Conservation (phyloP, 2,329 filamentous ascomycete genomes). For the Davidsoniella eucalypti region DNA sequence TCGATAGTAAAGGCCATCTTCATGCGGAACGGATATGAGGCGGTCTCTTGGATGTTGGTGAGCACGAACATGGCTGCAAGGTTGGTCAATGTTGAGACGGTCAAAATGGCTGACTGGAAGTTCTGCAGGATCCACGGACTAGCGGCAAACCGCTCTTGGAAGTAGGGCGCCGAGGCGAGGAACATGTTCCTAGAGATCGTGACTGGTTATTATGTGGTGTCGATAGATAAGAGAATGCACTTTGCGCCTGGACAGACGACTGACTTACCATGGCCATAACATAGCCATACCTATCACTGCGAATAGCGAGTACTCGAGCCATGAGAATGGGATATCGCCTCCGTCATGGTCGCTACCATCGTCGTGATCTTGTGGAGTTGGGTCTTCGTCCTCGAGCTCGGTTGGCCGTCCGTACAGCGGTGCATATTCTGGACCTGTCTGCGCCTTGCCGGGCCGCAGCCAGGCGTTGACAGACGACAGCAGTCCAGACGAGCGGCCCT, state of each 20-base stretch:
- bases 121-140: conserved; percentile 57
- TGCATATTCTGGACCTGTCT: conserved; percentile 8
- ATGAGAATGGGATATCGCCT: conserved; percentile 49
- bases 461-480: neutral
- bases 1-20: conserved; percentile 61
- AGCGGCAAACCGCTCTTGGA: conserved; percentile 61
- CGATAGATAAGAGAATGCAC: neutral
- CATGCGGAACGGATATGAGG: conserved; percentile 81
- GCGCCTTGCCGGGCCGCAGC: neutral
- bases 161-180: conserved; percentile 85
- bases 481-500: neutral
- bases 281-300: conserved; percentile 75
- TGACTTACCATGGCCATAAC: conserved; percentile 83
- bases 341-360: conserved; percentile 14
- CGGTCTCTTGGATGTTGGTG: conserved; percentile 61
- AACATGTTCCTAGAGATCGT: conserved; percentile 73
- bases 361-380: neutral
- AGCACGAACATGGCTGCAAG: conserved; percentile 60
- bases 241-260: neutral
- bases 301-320: conserved; percentile 76
- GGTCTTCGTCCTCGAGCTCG: conserved; percentile 4
- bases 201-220: neutral
- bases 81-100: conserved; percentile 73
- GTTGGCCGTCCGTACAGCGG: conserved; percentile 11
- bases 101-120: conserved; percentile 81